A percentile compares a stretch with the other conserved stretches of the same genome.
phyloP scores from a whole-genome alignment of 73 alveolate genomes.

The Uronychia binucleata region DNA sequence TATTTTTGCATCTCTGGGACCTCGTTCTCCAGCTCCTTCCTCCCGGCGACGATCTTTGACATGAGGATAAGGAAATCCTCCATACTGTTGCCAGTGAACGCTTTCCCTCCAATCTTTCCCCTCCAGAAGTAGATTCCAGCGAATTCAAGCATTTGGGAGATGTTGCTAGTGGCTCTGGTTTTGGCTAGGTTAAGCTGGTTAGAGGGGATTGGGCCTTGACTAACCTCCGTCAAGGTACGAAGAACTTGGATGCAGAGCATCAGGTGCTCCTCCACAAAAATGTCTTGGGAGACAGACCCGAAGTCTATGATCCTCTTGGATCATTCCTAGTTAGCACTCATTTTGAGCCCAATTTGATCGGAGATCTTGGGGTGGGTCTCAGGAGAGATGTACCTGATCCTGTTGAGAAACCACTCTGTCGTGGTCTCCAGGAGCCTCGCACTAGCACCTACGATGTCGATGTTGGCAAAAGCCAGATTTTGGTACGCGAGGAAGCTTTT shows the following conservation, averaged over 20 bases:
- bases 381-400: background rate
- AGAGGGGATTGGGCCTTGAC: background rate
- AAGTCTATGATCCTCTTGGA: constrained; percentile 1
- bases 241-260: background rate
- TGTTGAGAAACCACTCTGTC: background rate
- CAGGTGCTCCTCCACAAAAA: background rate
- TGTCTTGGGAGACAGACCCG: background rate
- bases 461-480: constrained; percentile 7
- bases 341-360: background rate
- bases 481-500: background rate
- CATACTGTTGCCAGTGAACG: background rate
- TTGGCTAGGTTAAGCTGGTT: background rate
- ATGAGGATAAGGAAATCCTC: background rate
- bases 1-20: background rate
- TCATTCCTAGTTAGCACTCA: background rate
- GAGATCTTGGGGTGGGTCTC: background rate
- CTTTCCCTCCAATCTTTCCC: background rate
- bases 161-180: background rate
- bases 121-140: constrained; percentile 7
- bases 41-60: background rate
- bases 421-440: background rate
- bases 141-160: background rate
- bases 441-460: background rate
- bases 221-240: constrained; percentile 1
- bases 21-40: background rate